phyloP scores from a whole-genome alignment of 2,329 filamentous ascomycete species.

The Monosporascus ibericus region DNA sequence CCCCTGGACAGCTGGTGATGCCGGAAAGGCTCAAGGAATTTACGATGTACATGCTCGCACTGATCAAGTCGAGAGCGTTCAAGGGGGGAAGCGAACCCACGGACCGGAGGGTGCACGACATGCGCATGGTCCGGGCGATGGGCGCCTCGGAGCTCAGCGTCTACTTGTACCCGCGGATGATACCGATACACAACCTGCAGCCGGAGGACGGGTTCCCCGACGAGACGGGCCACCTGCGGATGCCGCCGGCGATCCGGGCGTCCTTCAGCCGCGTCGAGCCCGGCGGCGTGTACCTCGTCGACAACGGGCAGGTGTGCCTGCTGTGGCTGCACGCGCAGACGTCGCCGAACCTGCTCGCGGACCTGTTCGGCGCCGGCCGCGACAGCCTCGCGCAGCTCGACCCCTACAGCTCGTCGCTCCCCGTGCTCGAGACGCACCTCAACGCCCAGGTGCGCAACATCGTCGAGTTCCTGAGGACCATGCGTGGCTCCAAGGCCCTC shows the following conservation, averaged over 20 bases:
- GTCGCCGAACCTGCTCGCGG: constrained; percentile 82
- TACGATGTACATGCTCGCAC: constrained; percentile 87
- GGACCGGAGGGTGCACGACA: constrained; percentile 84
- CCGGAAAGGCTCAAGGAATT: constrained; percentile 96
- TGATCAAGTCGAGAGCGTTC: constrained; percentile 87
- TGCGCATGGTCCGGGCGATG: constrained; percentile 85
- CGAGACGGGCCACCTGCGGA: constrained; percentile 72
- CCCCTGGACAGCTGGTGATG: constrained; percentile 87
- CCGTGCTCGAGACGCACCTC: constrained; percentile 82
- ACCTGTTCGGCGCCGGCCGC: constrained; percentile 79
- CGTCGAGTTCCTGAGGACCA: constrained; percentile 73
- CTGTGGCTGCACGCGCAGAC: constrained; percentile 91
- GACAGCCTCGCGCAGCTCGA: constrained; percentile 69
- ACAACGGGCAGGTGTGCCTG: constrained; percentile 88
- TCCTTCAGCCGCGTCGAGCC: constrained; percentile 86
- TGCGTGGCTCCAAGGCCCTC: constrained; percentile 80
- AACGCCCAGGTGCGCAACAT: constrained; percentile 95
- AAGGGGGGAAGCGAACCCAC: constrained; percentile 89
- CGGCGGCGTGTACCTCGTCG: constrained; percentile 88
- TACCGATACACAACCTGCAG: constrained; percentile 83
- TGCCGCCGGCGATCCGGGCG: constrained; percentile 74
- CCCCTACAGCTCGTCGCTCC: constrained; percentile 72
- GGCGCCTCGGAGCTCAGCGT: constrained; percentile 78
- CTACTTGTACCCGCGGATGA: constrained; percentile 92
- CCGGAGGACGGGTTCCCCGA: constrained; percentile 91